Percentiles rank a stretch among this genome's conserved stretches.
phyloP scores from a whole-genome alignment of 495 filamentous ascomycete genomes.

The Penicillium pulvis region DNA sequence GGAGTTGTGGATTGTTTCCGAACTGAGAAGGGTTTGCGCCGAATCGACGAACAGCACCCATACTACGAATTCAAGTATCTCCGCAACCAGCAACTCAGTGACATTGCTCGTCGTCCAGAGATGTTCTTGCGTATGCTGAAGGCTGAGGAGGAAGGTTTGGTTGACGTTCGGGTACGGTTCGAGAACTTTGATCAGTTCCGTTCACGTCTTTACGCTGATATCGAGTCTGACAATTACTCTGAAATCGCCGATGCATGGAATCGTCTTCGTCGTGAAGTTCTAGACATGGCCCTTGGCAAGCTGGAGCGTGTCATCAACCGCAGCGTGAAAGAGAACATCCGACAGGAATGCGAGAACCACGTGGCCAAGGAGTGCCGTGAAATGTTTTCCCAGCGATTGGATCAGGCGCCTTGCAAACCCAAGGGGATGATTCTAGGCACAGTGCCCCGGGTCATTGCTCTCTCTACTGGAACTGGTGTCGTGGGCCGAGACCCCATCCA shows the following conservation, averaged over 20 bases:
- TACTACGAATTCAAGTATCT: constrained; percentile 99
- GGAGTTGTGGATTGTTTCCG: constrained; percentile 82
- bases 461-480: constrained; percentile 78
- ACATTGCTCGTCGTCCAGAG: constrained; percentile 81
- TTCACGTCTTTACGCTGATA: constrained; percentile 72
- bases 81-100: constrained; percentile 76
- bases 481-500: constrained; percentile 74
- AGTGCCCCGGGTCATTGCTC: constrained; percentile 77
- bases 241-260: constrained; percentile 97
- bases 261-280: constrained; percentile 73
- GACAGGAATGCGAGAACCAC: constrained; percentile 87
- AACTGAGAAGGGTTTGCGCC: constrained; percentile 91
- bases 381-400: constrained; percentile 81
- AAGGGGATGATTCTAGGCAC: constrained; percentile 91
- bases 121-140: constrained; percentile 94
- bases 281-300: constrained; percentile 79
- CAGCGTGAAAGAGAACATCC: constrained; percentile 89
- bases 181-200: constrained; percentile 74
- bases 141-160: constrained; percentile 87
- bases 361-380: constrained; percentile 80
- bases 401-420: constrained; percentile 94
- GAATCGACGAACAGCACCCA: constrained; percentile 92
- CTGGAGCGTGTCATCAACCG: constrained; percentile 83
- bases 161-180: constrained; percentile 79
- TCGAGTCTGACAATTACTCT: constrained; percentile 91